Evolutionary conservation across 2,329 filamentous ascomycete species (phyloP), one percentile per base, ranked within the genome.

Genomic region (Fusarium secorum): DNA sequence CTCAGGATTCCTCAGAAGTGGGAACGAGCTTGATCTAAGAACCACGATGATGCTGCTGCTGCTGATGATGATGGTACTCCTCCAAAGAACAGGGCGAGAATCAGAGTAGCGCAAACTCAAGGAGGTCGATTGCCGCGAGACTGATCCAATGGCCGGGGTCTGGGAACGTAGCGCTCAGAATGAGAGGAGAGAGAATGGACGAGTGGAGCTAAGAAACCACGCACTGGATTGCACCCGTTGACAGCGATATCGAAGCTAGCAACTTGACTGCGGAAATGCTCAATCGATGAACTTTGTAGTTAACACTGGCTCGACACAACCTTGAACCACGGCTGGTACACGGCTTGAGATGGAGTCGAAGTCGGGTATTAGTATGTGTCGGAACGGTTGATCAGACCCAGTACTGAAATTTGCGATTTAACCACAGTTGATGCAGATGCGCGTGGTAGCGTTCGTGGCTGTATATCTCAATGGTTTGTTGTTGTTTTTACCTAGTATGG

Each of bases 211-310:
- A 74, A 56, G 68, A 77, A 77, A 78, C 75, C 77, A 74, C 75
- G 75, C 73, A 76, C 76, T 79, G 77, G 77, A 79, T 78, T 79
- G 77, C 70, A 74, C 71, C 73, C 75, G 72, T 77, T 72, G 66
- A 57, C 60, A 56, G 72, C 52, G 61, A 57, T 62, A 68, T 74
- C 65, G 68, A 72, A 73, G 67, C 75, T 78, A 77, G 71, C 66
- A 68, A 77, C 26, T 38, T 41, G 38, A 57, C 36, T 62, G 64
- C 48, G 53, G 42, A 39, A 55, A 71, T 64, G 57, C 70, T 60
- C 57, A 52, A 52, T 65, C 60, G 45, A 58, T 57, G 65, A 61
- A 52, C 57, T 64, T 68, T 60, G 55, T 53, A 60, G 22, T 54
- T 36, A 49, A 64, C 64, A 42, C 32, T 58, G 44, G 33, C 48